These are phyloP conservation scores for Yamadazyma diospyri DNA, from an alignment of 1,139 yeast genomes.

Conservation along the genomic window DNA sequence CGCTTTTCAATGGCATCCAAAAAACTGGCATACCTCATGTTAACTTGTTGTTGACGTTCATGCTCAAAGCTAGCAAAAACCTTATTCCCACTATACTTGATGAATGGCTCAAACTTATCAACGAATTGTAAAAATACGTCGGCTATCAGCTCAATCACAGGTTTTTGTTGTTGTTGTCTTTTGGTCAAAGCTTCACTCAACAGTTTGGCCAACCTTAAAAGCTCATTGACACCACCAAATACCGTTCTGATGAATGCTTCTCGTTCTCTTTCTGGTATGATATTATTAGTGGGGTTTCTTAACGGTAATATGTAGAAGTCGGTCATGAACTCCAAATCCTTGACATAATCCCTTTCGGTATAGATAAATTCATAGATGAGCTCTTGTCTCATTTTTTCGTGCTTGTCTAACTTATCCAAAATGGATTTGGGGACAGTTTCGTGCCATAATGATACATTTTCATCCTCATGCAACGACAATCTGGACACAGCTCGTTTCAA, in stretches of 20 bases:
- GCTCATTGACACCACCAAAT: slow-evolving; percentile 85
- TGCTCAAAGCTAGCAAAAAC: slow-evolving; percentile 94
- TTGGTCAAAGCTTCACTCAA: slow-evolving; percentile 87
- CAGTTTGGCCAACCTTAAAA: slow-evolving; percentile 75
- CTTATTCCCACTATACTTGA: slow-evolving; percentile 92
- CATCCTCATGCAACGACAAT: slow-evolving; percentile 74
- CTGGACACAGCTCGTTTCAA: slow-evolving; percentile 79
- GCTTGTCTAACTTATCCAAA: slow-evolving; percentile 75
- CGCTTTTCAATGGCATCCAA: slow-evolving; percentile 88
- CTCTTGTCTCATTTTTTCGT: slow-evolving; percentile 91
- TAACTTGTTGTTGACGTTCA: slow-evolving; percentile 89
- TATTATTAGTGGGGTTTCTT: slow-evolving; percentile 66
- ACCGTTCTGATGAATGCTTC: slow-evolving; percentile 90
- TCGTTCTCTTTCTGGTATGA: slow-evolving; percentile 84
- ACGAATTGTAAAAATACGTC: slow-evolving; percentile 83
- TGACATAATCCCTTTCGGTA: slow-evolving; percentile 93
- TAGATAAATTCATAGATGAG: slow-evolving; percentile 90
- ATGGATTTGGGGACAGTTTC: slow-evolving; percentile 83
- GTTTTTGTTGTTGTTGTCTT: slow-evolving; percentile 78
- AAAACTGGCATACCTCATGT: slow-evolving; percentile 85
- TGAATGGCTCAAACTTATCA: slow-evolving; percentile 87
- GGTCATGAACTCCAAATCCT: slow-evolving; percentile 87
- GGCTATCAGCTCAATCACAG: slow-evolving; percentile 82
- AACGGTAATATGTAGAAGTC: slow-evolving; percentile 94
- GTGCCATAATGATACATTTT: slow-evolving; percentile 89